Base-by-base conservation (phyloP, 768 basidiomycete species). In the Boletus rubescentipes region DNA sequence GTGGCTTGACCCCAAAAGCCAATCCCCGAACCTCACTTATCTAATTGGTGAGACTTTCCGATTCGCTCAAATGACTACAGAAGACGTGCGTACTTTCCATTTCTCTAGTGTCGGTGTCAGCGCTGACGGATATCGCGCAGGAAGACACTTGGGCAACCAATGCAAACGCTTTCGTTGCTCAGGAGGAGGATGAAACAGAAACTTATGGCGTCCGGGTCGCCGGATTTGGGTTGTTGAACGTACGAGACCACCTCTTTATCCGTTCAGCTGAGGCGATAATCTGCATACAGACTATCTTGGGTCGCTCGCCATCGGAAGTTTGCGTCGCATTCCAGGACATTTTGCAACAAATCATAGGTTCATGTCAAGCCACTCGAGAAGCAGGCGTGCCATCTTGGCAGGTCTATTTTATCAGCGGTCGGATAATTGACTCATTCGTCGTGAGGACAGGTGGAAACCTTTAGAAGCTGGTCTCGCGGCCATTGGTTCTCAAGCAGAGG, bases 161-260 rank as follows among this genome's bases (percentile, higher is more conserved):
- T 61, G 85, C 91, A 4, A 98, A 98, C 61, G 84, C 88, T 4
- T 98, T 98, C 64, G 86, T 98, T 30, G 87, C 89, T 23, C 93
- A 98, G 66, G 95, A 98, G 64, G 93, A 97, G 49, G 96, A 98
- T 55, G 93, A 96, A 57, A 86, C 86, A 1, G 84, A 89, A 49
- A 67, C 78, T 2, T 95, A 93, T 65, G 91, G 89, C 50, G 79
- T 93, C 32, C 81, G 97, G 34, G 82, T 91, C 2, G 89, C 91
- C 5, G 87, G 87, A 4, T 87, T 93, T 61, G 96, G 98, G 64
- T 72, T 98, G 34, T 72, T 96, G 46, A 79, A 79, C 31, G 95
- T 97, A 68, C 31, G 69, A 65, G 9, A 21, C 31, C 7, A 32
- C 15, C 23, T 37, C 31, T 31, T 43, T 30, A 21, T 31, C 36